phyloP scores from a whole-genome alignment of 371 early-diverging fungal species.

The Actinomortierella wolfii region DNA sequence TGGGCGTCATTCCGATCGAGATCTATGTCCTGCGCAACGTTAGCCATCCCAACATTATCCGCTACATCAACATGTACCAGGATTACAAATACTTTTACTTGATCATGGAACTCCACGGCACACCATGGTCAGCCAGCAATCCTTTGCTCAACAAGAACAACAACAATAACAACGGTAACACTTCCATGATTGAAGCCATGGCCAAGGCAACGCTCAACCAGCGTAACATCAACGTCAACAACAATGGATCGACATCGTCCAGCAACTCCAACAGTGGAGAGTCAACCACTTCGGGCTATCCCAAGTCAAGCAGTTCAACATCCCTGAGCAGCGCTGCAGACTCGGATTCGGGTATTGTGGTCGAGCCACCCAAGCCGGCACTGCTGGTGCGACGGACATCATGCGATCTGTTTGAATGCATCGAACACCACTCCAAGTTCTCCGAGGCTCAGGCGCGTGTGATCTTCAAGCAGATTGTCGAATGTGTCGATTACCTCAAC shows the following conservation, averaged over 20 bases:
- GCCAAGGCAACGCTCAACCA: slow-evolving; percentile 40
- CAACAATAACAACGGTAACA: neutral
- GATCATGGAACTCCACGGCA: slow-evolving; percentile 83
- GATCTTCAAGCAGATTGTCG: slow-evolving; percentile 76
- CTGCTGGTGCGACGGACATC: slow-evolving; percentile 57
- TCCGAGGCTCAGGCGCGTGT: slow-evolving; percentile 61
- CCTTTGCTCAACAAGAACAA: slow-evolving; percentile 30
- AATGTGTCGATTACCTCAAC: slow-evolving; percentile 69
- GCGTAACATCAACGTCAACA: slow-evolving; percentile 2
- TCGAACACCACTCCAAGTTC: slow-evolving; percentile 69
- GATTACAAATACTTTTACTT: slow-evolving; percentile 72
- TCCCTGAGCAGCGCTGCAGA: no score
- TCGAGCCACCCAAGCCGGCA: slow-evolving; percentile 33
- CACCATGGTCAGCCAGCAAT: slow-evolving; percentile 60
- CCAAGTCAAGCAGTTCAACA: no score
- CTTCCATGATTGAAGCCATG: slow-evolving; percentile 28
- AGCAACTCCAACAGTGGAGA: no score
- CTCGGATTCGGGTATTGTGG: no score
- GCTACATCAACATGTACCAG: slow-evolving; percentile 68
- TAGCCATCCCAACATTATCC: slow-evolving; percentile 69
- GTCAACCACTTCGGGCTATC: no score
- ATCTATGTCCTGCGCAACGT: slow-evolving; percentile 73
- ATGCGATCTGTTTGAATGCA: slow-evolving; percentile 83
- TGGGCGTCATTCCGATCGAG: slow-evolving; percentile 78
- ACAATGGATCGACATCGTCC: no score